A percentile compares a stretch with the other conserved stretches of the same genome.
phyloP scores from a whole-genome alignment of 805 yeast genomes.

The Komagataella mondaviorum region DNA sequence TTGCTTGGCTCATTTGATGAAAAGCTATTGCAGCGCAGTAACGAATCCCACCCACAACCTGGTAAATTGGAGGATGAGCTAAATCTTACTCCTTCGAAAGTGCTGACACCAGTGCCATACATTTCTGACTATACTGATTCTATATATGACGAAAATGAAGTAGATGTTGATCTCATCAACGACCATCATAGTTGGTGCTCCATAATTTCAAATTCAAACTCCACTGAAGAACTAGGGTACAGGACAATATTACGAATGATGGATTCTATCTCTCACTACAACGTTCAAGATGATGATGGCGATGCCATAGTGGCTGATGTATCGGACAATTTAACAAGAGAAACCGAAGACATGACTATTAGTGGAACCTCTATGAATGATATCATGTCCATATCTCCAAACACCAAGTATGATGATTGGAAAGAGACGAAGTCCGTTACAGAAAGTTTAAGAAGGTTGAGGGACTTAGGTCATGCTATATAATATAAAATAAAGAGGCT shows the following conservation, averaged over 20 bases:
- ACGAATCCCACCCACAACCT: background rate
- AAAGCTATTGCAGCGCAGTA: background rate
- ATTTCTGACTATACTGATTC: background rate
- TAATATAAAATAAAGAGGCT: background rate
- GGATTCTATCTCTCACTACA: conserved; percentile 1
- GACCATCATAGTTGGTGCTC: conserved; percentile 25
- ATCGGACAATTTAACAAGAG: conserved; percentile 4
- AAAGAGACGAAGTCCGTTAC: background rate
- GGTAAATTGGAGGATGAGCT: conserved; percentile 3
- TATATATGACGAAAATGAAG: conserved; percentile 5
- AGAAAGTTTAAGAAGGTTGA: conserved; percentile 1
- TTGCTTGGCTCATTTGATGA: conserved; percentile 7
- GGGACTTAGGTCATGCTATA: background rate
- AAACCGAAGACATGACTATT: conserved; percentile 6
- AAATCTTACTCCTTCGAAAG: background rate
- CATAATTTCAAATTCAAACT: conserved; percentile 9
- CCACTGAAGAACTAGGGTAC: conserved; percentile 8
- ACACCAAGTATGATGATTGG: background rate
- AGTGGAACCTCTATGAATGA: background rate
- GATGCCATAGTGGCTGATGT: background rate
- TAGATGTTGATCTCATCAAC: conserved; percentile 14
- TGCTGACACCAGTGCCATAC: background rate
- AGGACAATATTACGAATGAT: conserved; percentile 6
- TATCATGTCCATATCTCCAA: background rate
- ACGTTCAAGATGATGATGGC: conserved; percentile 2